These are phyloP conservation scores for Suillus cothurnatus DNA, from an alignment of 768 basidiomycete genomes.

Conservation along the genomic window DNA sequence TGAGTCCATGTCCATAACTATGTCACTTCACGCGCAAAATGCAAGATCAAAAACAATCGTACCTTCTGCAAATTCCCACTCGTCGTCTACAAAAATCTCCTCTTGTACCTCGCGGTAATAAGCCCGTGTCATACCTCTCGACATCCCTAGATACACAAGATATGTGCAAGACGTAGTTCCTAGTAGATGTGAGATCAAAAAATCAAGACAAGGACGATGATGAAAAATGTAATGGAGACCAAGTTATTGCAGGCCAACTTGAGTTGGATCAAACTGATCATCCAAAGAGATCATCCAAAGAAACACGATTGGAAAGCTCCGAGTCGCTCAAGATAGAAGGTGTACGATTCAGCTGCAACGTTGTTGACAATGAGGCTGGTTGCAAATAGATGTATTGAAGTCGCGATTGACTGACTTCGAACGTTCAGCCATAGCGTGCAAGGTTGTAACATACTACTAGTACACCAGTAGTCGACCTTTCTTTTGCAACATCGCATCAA, in stretches of 20 bases:
- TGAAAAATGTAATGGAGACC: not conserved
- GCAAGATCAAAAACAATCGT: not conserved
- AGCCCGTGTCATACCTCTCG: not conserved
- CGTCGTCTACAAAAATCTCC: not conserved
- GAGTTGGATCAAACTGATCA: not conserved
- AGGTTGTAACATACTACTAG: not conserved
- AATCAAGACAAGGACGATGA: not conserved
- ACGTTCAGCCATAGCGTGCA: not conserved
- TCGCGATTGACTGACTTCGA: not conserved
- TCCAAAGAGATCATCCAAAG: not conserved
- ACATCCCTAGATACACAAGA: not conserved
- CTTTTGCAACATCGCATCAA: not conserved
- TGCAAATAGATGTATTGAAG: not conserved
- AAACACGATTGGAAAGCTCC: constrained; percentile 2
- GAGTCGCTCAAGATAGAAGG: constrained; percentile 2
- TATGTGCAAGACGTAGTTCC: not conserved
- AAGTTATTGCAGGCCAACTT: not conserved
- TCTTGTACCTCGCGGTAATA: constrained; percentile 4
- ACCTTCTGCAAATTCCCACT: not conserved
- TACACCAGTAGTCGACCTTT: not conserved
- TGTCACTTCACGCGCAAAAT: not conserved
- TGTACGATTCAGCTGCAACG: not conserved
- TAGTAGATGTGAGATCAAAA: not conserved
- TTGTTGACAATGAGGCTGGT: not conserved
- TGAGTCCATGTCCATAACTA: not conserved